A percentile compares a stretch with the other conserved stretches of the same genome.
Conservation (phyloP, 2,329 filamentous ascomycete species). For the Pseudogymnoascus sp. region DNA sequence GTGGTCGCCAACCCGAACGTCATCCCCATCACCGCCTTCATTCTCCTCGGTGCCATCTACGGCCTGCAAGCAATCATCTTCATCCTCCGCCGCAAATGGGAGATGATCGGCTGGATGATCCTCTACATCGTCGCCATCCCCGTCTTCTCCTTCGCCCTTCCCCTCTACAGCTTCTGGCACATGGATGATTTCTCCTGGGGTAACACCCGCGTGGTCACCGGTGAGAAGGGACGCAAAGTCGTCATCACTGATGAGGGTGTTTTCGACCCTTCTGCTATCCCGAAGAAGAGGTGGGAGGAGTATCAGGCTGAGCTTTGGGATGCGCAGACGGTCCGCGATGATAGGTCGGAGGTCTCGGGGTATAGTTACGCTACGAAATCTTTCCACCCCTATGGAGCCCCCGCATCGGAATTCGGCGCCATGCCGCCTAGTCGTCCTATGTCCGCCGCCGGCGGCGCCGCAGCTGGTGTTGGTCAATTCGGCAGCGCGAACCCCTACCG, state of each 20-base stretch:
- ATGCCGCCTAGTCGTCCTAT: conserved; percentile 45
- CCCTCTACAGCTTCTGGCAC: conserved; percentile 98
- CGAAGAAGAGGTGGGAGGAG: conserved; percentile 98
- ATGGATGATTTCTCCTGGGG: conserved; percentile 99
- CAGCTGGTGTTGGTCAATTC: conserved; percentile 20
- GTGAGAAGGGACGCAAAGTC: conserved; percentile 85
- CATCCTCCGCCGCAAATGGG: conserved; percentile 94
- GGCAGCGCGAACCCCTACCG: conserved; percentile 44
- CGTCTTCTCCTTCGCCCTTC: conserved; percentile 83
- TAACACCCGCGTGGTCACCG: conserved; percentile 94
- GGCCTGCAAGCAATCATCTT: conserved; percentile 95
- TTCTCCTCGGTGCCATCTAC: conserved; percentile 85
- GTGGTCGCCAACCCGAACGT: conserved; percentile 52
- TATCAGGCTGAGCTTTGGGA: conserved; percentile 99
- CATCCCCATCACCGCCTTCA: conserved; percentile 77
- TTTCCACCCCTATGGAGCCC: conserved; percentile 43
- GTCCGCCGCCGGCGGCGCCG: conserved; percentile 3
- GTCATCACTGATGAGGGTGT: conserved; percentile 96
- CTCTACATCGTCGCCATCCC: conserved; percentile 96
- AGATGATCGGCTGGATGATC: conserved; percentile 98
- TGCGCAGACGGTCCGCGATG: conserved; percentile 64
- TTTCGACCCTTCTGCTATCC: conserved; percentile 86
- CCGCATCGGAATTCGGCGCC: conserved; percentile 56
- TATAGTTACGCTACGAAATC: conserved; percentile 89
- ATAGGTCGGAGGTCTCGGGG: conserved; percentile 80